These are phyloP conservation scores for Colletotrichum tropicale DNA, from an alignment of 2,329 filamentous ascomycete genomes.

Conservation along the genomic window DNA sequence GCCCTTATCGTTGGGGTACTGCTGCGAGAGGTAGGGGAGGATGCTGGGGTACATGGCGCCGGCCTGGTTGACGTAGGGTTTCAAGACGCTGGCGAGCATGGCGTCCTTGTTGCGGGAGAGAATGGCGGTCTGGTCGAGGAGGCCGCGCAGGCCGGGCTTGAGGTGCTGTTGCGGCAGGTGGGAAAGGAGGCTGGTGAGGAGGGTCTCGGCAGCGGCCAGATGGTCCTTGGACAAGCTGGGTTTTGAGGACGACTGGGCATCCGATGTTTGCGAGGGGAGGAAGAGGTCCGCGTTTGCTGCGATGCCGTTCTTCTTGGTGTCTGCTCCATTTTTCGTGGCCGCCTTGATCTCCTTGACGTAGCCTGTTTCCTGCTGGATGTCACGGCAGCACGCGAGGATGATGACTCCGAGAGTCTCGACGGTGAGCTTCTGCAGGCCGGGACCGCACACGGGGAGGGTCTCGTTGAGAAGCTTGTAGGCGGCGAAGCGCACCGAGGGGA, in stretches of 20 bases:
- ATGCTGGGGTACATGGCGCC: conserved; percentile 74
- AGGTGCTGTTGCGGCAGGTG: conserved; percentile 70
- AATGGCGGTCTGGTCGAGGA: conserved; percentile 83
- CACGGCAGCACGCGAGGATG: conserved; percentile 73
- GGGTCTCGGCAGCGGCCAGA: conserved; percentile 57
- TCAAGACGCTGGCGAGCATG: conserved; percentile 82
- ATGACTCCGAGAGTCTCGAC: conserved; percentile 67
- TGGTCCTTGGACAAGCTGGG: conserved; percentile 50
- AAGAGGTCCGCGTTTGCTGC: conserved; percentile 75
- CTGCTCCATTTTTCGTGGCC: conserved; percentile 27
- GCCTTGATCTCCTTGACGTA: conserved; percentile 47
- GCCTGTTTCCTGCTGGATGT: conserved; percentile 65
- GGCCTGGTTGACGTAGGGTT: conserved; percentile 71
- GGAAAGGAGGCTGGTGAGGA: conserved; percentile 69
- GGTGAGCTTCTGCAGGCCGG: conserved; percentile 68
- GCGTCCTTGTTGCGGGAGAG: conserved; percentile 71
- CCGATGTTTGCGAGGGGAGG: conserved; percentile 50
- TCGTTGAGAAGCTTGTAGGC: conserved; percentile 64
- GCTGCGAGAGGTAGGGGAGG: conserved; percentile 76
- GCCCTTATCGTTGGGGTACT: conserved; percentile 64
- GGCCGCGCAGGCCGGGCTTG: conserved; percentile 72
- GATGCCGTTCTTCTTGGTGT: conserved; percentile 42
- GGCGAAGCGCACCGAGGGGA: conserved; percentile 59
- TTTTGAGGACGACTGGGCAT: conserved; percentile 38
- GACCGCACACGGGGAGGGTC: conserved; percentile 67